Percentiles rank a stretch among this genome's conserved stretches.
These are phyloP conservation scores for Physcomitrellopsis africana DNA, from an alignment of 225 moss, liverwort and hornwort genomes.

Conservation along the genomic window DNA sequence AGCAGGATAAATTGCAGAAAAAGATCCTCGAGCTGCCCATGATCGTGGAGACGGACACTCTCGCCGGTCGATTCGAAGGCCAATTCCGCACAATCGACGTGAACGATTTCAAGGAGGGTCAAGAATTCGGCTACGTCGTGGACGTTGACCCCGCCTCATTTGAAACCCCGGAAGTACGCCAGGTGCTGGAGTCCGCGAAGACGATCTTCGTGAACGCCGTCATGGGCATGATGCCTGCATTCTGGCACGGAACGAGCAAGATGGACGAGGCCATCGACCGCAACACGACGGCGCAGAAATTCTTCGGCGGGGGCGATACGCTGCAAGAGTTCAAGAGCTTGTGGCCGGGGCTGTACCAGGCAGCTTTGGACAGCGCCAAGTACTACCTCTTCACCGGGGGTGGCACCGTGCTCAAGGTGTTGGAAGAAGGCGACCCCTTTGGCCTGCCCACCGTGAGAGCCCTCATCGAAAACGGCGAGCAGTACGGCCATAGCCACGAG, in stretches of 20 bases:
- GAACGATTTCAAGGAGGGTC: constrained; percentile 66
- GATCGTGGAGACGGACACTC: constrained; percentile 71
- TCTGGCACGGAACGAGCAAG: constrained; percentile 87
- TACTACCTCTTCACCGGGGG: constrained; percentile 94
- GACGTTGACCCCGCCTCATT: constrained; percentile 79
- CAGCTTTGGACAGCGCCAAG: constrained; percentile 73
- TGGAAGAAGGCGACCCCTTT: constrained; percentile 85
- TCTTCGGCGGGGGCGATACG: constrained; percentile 86
- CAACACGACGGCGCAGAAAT: constrained; percentile 74
- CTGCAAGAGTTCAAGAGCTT: constrained; percentile 90
- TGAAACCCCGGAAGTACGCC: constrained; percentile 44
- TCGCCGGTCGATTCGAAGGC: constrained; percentile 70
- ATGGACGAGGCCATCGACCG: constrained; percentile 91
- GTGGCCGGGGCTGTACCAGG: constrained; percentile 80
- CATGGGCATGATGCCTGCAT: constrained; percentile 90
- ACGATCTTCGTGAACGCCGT: constrained; percentile 90
- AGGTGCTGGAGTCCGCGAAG: constrained; percentile 56
- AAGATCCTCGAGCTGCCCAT: constrained; percentile 81
- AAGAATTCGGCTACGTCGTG: constrained; percentile 70
- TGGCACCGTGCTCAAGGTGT: constrained; percentile 83
- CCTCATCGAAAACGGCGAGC: constrained; percentile 72
- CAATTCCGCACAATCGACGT: constrained; percentile 72
- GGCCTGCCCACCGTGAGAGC: constrained; percentile 81
- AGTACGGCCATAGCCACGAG: constrained; percentile 49
- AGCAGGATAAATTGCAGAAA: constrained; percentile 73